A percentile compares a stretch with the other conserved stretches of the same genome.
phyloP scores from a whole-genome alignment of 1,284 basidiomycete species.

The Ceratobasidium sp. region DNA sequence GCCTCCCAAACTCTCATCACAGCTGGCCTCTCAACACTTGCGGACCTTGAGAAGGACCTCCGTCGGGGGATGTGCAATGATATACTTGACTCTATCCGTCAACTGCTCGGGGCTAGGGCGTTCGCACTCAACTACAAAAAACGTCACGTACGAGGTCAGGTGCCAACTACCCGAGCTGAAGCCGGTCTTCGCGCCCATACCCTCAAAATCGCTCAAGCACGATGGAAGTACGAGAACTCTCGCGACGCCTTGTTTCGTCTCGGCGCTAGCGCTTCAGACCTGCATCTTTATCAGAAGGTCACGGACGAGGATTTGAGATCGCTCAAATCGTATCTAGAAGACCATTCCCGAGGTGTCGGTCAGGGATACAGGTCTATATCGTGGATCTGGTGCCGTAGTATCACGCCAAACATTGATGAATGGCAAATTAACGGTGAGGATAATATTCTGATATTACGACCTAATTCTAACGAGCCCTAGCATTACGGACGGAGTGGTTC shows the following conservation, averaged over 20 bases:
- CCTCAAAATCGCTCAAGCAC: neutral
- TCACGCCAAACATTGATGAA: neutral
- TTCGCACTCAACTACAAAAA: neutral
- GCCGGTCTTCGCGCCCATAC: neutral
- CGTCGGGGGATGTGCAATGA: neutral
- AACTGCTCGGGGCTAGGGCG: neutral
- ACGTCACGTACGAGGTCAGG: neutral
- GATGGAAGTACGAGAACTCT: neutral
- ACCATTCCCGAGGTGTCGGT: neutral
- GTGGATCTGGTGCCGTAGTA: constrained; percentile 11
- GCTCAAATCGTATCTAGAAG: neutral
- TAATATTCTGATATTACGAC: neutral
- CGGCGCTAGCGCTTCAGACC: neutral
- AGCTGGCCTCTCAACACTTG: neutral
- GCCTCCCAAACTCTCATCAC: neutral
- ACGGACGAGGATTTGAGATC: neutral
- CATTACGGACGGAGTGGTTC: constrained; percentile 21
- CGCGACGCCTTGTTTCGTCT: neutral
- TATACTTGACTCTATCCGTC: neutral
- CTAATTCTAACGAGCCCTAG: neutral
- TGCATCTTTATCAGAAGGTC: neutral
- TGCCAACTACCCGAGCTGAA: neutral
- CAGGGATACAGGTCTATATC: neutral
- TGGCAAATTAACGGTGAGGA: constrained; percentile 24
- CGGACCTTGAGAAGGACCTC: neutral